These are phyloP conservation scores for Carex littledalei DNA, from an alignment of 176 grass and related monocot genomes.

Conservation along the genomic window DNA sequence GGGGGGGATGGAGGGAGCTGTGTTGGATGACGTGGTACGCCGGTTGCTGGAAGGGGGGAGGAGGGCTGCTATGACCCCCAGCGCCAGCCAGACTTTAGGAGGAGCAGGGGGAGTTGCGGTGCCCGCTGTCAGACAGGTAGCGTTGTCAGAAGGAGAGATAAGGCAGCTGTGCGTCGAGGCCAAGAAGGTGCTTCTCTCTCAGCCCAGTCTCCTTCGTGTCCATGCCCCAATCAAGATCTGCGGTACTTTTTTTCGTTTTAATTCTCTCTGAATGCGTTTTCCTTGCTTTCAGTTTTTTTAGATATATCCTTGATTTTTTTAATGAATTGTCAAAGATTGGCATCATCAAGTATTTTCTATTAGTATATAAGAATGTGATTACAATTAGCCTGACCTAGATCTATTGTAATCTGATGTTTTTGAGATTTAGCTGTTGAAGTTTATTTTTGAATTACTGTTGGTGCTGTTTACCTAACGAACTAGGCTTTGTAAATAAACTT, in stretches of 20 bases:
- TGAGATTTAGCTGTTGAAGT: not conserved
- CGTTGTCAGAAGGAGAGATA: conserved; percentile 90
- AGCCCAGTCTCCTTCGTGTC: conserved; percentile 65
- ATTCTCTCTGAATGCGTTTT: not conserved
- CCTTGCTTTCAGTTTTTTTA: not conserved
- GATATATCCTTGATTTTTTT: not conserved
- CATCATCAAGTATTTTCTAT: not conserved
- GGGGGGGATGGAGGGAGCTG: conserved; percentile 54
- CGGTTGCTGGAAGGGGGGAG: conserved; percentile 60
- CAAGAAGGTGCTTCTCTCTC: conserved; percentile 67
- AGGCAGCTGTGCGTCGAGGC: conserved; percentile 93
- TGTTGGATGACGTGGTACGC: conserved; percentile 63
- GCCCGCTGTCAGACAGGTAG: conserved; percentile 49
- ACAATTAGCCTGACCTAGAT: not conserved
- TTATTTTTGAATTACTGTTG: not conserved
- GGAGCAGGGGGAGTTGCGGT: not conserved
- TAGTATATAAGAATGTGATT: conserved; percentile 12
- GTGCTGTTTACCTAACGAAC: not conserved
- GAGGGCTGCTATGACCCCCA: not conserved
- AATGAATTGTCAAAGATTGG: not conserved
- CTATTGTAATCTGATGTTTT: not conserved
- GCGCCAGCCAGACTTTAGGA: not conserved
- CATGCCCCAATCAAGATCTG: conserved; percentile 91
- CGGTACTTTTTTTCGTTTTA: conserved; percentile 30
- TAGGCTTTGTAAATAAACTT: too few relatives aligned